These are phyloP conservation scores for Diphasiastrum complanatum DNA, from an alignment of 83 land plant species.

Conservation along the genomic window DNA sequence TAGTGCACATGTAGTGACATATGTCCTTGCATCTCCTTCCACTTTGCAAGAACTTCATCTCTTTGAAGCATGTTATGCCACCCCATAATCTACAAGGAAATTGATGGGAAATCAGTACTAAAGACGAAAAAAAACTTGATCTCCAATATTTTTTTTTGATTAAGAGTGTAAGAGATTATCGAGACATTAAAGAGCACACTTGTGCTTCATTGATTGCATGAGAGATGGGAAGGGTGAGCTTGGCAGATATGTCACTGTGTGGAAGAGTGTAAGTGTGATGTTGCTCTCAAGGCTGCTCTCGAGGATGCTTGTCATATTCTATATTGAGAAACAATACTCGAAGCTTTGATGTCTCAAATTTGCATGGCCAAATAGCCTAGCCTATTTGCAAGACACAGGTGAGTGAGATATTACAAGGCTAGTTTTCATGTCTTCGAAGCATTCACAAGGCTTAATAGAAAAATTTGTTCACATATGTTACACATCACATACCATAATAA, in stretches of 20 bases:
- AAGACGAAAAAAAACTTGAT: neutral
- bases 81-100: slow-evolving; percentile 16
- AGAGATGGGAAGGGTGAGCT: slow-evolving; percentile 66
- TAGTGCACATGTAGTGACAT: slow-evolving; percentile 80
- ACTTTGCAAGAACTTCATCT: slow-evolving; percentile 42
- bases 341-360: slow-evolving; percentile 79
- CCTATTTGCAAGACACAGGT: no score
- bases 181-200: slow-evolving; percentile 18
- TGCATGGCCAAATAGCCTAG: slow-evolving; percentile 82
- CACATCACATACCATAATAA: no score
- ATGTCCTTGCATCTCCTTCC: slow-evolving; percentile 54
- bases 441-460: no score
- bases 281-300: no score
- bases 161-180: neutral
- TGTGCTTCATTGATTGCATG: slow-evolving; percentile 68
- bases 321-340: slow-evolving; percentile 74
- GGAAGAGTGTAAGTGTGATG: slow-evolving; percentile 84
- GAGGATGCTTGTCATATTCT: slow-evolving; percentile 63
- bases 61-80: slow-evolving; percentile 19
- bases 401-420: no score
- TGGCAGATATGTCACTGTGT: slow-evolving; percentile 73
- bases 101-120: neutral
- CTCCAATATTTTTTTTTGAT: neutral
- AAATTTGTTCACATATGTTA: no score
- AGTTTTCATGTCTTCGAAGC: no score